phyloP scores from a whole-genome alignment of 805 yeast genomes.

The Clavispora phyllophila region DNA sequence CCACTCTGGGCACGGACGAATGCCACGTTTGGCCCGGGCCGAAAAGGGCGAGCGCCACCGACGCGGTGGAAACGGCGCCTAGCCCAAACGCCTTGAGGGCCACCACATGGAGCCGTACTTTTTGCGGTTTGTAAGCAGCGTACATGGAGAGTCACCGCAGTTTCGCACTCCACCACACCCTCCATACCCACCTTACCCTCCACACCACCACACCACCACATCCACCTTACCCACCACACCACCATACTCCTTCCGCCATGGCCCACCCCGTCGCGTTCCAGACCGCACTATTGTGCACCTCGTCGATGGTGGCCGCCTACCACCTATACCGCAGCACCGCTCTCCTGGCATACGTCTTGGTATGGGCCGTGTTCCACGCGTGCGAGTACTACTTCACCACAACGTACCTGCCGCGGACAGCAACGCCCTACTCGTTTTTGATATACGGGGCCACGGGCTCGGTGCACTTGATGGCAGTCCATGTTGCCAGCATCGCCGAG shows the following conservation, averaged over 20 bases:
- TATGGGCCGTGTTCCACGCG: slow-evolving; percentile 19
- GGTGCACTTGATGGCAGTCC: slow-evolving; percentile 25
- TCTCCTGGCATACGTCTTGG: slow-evolving; percentile 15
- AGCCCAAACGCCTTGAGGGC: slow-evolving; percentile 28
- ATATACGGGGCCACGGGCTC: slow-evolving; percentile 34
- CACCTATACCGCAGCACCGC: background rate
- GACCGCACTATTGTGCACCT: slow-evolving; percentile 1
- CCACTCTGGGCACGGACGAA: slow-evolving; percentile 2
- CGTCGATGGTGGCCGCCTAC: background rate
- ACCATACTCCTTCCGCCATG: background rate
- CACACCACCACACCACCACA: too few species aligned
- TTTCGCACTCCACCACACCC: too few species aligned
- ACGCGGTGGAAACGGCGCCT: slow-evolving; percentile 21
- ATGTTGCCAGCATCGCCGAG: slow-evolving; percentile 21
- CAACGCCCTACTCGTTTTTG: slow-evolving; percentile 25
- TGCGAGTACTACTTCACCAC: slow-evolving; percentile 26
- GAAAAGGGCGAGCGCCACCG: slow-evolving; percentile 1
- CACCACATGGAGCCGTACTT: slow-evolving; percentile 27
- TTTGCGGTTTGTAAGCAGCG: slow-evolving; percentile 15
- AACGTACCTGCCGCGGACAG: slow-evolving; percentile 22
- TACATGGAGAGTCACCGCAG: background rate
- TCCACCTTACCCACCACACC: too few species aligned
- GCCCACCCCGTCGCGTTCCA: slow-evolving; percentile 3
- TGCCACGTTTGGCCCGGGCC: background rate
- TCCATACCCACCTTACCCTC: too few species aligned